Percentiles rank a stretch among this genome's conserved stretches.
Evolutionary conservation across 2,329 filamentous ascomycete species (phyloP).

Genomic region (Aspergillus alliaceus): DNA sequence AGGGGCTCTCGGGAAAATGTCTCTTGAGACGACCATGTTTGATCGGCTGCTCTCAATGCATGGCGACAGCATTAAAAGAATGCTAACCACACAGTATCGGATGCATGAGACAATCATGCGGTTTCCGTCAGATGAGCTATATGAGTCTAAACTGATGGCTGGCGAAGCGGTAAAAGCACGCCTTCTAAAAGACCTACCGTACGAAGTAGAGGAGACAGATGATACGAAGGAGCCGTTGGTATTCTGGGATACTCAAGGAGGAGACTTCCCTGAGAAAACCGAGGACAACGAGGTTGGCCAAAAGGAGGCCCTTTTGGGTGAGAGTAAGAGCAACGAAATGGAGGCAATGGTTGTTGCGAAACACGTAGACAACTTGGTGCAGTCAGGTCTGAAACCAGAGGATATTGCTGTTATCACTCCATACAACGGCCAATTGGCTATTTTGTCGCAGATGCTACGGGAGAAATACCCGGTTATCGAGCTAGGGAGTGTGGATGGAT

Average conservation of each 20-base stretch:
- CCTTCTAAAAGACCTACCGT: slow-evolving; percentile 74
- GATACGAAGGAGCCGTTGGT: slow-evolving; percentile 85
- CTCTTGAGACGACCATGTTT: slow-evolving; percentile 87
- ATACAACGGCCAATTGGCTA: slow-evolving; percentile 88
- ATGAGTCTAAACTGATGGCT: slow-evolving; percentile 77
- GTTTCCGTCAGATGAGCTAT: slow-evolving; percentile 87
- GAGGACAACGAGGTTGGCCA: slow-evolving; percentile 67
- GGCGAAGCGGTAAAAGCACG: slow-evolving; percentile 75
- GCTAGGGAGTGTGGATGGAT: slow-evolving; percentile 94
- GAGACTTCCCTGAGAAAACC: slow-evolving; percentile 80
- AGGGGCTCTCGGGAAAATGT: slow-evolving; percentile 52
- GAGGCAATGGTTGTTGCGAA: slow-evolving; percentile 78
- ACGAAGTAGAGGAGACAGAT: slow-evolving; percentile 75
- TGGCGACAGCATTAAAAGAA: slow-evolving; percentile 80
- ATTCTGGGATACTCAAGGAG: slow-evolving; percentile 95
- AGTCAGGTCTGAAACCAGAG: slow-evolving; percentile 73
- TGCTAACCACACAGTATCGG: slow-evolving; percentile 95
- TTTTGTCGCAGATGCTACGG: slow-evolving; percentile 74
- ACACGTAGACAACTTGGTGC: slow-evolving; percentile 75
- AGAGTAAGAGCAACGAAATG: slow-evolving; percentile 89
- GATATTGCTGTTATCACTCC: slow-evolving; percentile 94
- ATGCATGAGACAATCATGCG: slow-evolving; percentile 97
- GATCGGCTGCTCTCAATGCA: slow-evolving; percentile 82
- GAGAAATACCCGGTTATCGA: slow-evolving; percentile 82
- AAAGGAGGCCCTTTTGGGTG: slow-evolving; percentile 57